These are phyloP conservation scores for Xerocomus brunneocitrinus DNA, from an alignment of 768 basidiomycete genomes.

Conservation along the genomic window DNA sequence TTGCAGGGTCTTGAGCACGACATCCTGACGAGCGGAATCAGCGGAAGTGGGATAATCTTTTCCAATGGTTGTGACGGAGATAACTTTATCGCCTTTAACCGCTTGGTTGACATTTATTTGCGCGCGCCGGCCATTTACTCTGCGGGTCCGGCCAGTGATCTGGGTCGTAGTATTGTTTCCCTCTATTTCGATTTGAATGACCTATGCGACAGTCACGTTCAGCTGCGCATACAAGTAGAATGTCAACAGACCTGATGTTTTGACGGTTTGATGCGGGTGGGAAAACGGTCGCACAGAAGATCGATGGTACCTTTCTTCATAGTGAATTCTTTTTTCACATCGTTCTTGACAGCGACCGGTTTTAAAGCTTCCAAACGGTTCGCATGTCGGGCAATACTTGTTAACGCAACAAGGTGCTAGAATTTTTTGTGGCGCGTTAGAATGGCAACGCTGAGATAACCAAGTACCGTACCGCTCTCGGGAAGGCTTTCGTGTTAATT, in stretches of 20 bases:
- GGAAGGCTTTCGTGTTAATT: conserved; percentile 26
- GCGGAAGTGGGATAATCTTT: conserved; percentile 53
- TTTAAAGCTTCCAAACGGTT: conserved; percentile 46
- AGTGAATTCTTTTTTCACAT: conserved; percentile 30
- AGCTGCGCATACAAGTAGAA: neutral
- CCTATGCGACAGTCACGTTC: conserved; percentile 5
- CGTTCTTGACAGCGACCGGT: conserved; percentile 41
- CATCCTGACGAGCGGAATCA: conserved; percentile 32
- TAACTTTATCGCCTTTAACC: conserved; percentile 13
- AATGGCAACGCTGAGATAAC: neutral
- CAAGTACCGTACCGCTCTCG: conserved; percentile 24
- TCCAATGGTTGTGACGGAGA: conserved; percentile 47
- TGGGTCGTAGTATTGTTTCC: neutral
- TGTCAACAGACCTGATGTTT: conserved; percentile 35
- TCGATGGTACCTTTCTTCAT: conserved; percentile 29
- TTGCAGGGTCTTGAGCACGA: conserved; percentile 25
- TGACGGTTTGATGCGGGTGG: conserved; percentile 39
- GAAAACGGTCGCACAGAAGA: conserved; percentile 39
- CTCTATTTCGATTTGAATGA: conserved; percentile 18
- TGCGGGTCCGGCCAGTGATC: conserved; percentile 20
- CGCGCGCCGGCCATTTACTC: conserved; percentile 36
- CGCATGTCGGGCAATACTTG: conserved; percentile 43
- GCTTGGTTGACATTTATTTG: conserved; percentile 25
- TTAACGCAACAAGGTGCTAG: conserved; percentile 42
- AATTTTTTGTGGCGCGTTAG: conserved; percentile 1